Conservation (phyloP, 2,329 filamentous ascomycete species). For the Cordyceps pruinosa region DNA sequence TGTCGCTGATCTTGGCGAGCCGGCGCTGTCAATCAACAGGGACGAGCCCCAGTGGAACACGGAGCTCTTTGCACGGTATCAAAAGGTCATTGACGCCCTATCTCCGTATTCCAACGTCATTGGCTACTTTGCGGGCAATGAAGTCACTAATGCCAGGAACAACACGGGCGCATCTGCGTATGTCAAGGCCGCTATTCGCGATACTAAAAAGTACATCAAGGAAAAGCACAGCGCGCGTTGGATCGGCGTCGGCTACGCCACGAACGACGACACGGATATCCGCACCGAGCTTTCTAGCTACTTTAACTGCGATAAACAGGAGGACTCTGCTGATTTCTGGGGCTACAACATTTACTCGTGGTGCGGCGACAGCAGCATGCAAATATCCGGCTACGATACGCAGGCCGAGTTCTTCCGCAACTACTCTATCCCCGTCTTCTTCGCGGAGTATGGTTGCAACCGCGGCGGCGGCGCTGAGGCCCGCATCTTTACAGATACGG, state of each 20-base stretch:
- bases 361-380: conserved; percentile 80
- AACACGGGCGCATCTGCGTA: conserved; percentile 89
- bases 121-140: conserved; percentile 98
- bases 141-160: conserved; percentile 82
- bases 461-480: conserved; percentile 49
- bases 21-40: conserved; percentile 77
- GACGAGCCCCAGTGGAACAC: conserved; percentile 72
- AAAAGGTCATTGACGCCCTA: conserved; percentile 72
- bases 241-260: conserved; percentile 90
- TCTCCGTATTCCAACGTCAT: conserved; percentile 82
- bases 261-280: conserved; percentile 83
- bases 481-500: conserved; percentile 80
- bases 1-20: conserved; percentile 82
- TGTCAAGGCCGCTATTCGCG: conserved; percentile 95
- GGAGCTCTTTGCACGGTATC: conserved; percentile 74
- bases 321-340: conserved; percentile 84
- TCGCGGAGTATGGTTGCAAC: conserved; percentile 98
- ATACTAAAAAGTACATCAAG: conserved; percentile 92
- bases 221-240: conserved; percentile 66
- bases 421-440: conserved; percentile 94
- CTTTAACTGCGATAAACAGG: conserved; percentile 76
- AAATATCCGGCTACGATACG: conserved; percentile 69
- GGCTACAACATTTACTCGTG: conserved; percentile 99
- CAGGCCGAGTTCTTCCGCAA: conserved; percentile 80
- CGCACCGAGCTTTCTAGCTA: conserved; percentile 78